Evolutionary conservation across 257 asterid genomes (phyloP), one percentile per base, ranked within the genome.

Genomic region (Capsicum pubescens): DNA sequence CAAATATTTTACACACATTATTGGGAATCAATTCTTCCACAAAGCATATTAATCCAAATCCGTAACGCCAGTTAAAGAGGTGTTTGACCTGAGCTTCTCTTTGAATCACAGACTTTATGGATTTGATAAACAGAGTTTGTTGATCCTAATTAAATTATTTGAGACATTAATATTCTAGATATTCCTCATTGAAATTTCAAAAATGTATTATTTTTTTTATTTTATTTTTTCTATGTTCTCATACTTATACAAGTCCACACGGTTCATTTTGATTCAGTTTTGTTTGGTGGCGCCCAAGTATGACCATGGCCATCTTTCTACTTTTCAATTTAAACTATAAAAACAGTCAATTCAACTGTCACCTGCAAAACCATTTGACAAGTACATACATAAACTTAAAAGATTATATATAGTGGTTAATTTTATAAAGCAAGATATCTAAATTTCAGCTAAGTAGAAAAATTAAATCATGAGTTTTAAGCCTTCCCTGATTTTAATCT

Each of bases 241-340:
- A 50, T 11, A 26, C 6, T 48, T 48, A n/a, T 46, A 74, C 44
- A 8, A 74, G 80, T 50, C 60, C 80, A 74, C 60, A 48, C 60
- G 60, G 58, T 11, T 19, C 80, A 50, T 3, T 19, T 48, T 19
- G 13, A 32, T 26, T 60, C 9, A 9, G 10, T 19, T 12, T 48
- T 44, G 60, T 12, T 6, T 48, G 60, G 60, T 12, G 60, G 19
- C 60, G 32, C 32, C 32, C 7, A 74, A 74, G 80, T 50, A 74
- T 50, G 80, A 74, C 80, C 44, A 74, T 50, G 80, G 50, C 80
- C 44, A 21, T 71, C 42, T 35, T 61, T 61, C 44, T 74, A 74
- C 60, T 74, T 74, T 48, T 50, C 80, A 74, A 74, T 48, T 74
- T 35, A 71, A 46, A 71, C 79, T 50, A n/a, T 19, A 44, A 13